Base-by-base conservation (phyloP, 148 eudicot genomes). In the Spergularia marina region DNA sequence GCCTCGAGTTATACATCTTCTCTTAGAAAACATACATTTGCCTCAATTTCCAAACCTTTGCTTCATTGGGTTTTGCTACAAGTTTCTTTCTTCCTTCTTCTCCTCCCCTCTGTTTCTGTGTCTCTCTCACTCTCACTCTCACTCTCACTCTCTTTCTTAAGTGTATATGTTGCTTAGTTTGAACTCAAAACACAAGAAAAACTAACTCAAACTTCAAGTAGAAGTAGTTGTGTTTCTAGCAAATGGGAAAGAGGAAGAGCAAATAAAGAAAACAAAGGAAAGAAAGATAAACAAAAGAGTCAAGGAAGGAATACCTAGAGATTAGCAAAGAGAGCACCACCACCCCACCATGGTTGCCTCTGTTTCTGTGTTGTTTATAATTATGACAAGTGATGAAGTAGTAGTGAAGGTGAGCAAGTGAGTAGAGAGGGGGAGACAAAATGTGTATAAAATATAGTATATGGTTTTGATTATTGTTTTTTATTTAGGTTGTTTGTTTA, bases 281-380 rank as follows among this genome's bases (percentile, higher is more conserved):
- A 17, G 3, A 44, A 73, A 51, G 41, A 47, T 30, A 74, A 77
- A 62, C 41, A 63, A 77, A 70, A 21, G 67, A 72, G 78, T 49
- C 75, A 83, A 87, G 83, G 49, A 86, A 81, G 80, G 91, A 88
- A 85, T 89, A 86, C 87, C 77, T 89, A 39, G 92, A 85, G 77
- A 89, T 83, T 84, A 60, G 85, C 90, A 65, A 78, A 10, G 10
- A 25, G 63, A 52, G 62, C 76, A 63, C 77, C 54, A 15, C n/a
- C 70, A 17, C 65, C 72, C 60, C 85, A 78, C 81, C 67, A 71
- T 70, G 73, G 72, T 79, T 79, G 60, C 78, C 57, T 52, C 72
- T 41, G 65, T 41, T 47, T 72, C 54, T 72, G 75, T 57, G 71
- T 47, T 49, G 23, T 71, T 34, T 71, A n/a, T 41, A 60, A 53